phyloP scores from a whole-genome alignment of 371 early-diverging fungal genomes.

The Mortierella sp. region DNA sequence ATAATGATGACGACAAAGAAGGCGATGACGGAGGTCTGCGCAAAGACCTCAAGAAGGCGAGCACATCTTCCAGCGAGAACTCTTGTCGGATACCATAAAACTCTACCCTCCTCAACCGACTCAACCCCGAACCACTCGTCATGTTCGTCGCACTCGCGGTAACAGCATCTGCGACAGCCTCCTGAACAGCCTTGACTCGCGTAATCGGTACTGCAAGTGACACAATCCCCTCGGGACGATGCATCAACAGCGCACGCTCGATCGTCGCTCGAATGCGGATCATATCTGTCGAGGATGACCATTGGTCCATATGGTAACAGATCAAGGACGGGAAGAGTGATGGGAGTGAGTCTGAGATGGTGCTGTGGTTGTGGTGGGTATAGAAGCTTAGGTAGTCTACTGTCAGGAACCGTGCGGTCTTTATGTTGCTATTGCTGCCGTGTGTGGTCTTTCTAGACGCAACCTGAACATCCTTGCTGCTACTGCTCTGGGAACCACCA shows the following conservation, averaged over 20 bases:
- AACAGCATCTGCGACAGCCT: constrained; percentile 13
- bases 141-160: neutral
- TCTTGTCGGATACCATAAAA: constrained; percentile 22
- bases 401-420: constrained; percentile 18
- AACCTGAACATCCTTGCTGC: neutral
- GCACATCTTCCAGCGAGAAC: constrained; percentile 12
- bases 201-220: constrained; percentile 20
- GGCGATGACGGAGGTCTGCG: constrained; percentile 3
- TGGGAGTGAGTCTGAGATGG: constrained; percentile 29
- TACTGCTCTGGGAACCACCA: neutral
- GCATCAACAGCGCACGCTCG: constrained; percentile 28
- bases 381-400: constrained; percentile 34
- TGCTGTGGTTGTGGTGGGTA: constrained; percentile 26
- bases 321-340: constrained; percentile 28
- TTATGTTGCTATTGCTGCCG: neutral
- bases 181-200: constrained; percentile 14
- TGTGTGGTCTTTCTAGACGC: neutral
- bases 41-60: constrained; percentile 13
- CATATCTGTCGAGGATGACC: constrained; percentile 25
- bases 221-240: constrained; percentile 24
- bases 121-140: neutral
- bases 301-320: constrained; percentile 30
- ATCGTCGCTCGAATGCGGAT: constrained; percentile 15
- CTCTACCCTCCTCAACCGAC: constrained; percentile 15
- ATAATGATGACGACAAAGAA: neutral